These are phyloP conservation scores for Phyllosticta citribraziliensis DNA, from an alignment of 2,329 filamentous ascomycete genomes.

Conservation along the genomic window DNA sequence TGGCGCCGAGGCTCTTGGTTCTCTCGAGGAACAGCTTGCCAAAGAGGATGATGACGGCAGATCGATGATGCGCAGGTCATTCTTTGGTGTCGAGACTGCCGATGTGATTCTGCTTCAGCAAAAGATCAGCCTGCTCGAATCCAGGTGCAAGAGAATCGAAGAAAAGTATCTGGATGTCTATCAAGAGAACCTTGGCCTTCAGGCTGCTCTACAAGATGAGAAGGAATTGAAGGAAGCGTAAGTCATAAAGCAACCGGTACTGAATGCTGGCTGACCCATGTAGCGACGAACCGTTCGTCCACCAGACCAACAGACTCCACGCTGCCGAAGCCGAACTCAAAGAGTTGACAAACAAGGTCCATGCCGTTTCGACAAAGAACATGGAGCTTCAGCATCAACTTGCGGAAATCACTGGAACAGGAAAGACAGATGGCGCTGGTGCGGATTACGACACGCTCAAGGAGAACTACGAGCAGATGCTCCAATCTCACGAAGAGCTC, in stretches of 20 bases:
- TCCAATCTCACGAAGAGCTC: constrained; percentile 24
- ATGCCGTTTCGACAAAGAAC: constrained; percentile 10
- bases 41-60: constrained; percentile 1
- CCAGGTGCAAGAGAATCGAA: constrained; percentile 28
- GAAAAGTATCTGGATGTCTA: constrained; percentile 32
- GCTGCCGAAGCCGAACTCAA: constrained; percentile 21
- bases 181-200: constrained; percentile 30
- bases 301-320: constrained; percentile 30
- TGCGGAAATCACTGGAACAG: constrained; percentile 3
- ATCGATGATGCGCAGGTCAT: constrained; percentile 3
- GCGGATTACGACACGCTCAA: constrained; percentile 21
- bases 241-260: constrained; percentile 21
- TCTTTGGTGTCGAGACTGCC: constrained; percentile 6
- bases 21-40: constrained; percentile 31
- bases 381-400: constrained; percentile 9
- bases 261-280: constrained; percentile 4
- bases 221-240: constrained; percentile 18
- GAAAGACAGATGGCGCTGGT: constrained; percentile 17
- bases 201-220: constrained; percentile 26
- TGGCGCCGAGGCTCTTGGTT: constrained; percentile 15
- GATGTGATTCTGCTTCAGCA: constrained; percentile 28
- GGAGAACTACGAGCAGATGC: constrained; percentile 26
- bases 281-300: constrained; percentile 21
- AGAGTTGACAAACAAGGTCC: constrained; percentile 9
- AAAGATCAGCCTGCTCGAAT: constrained; percentile 29